Percentiles rank a stretch among this genome's conserved stretches.
These are phyloP conservation scores for Lecanosticta acicola DNA, from an alignment of 2,329 filamentous ascomycete species.

Conservation along the genomic window DNA sequence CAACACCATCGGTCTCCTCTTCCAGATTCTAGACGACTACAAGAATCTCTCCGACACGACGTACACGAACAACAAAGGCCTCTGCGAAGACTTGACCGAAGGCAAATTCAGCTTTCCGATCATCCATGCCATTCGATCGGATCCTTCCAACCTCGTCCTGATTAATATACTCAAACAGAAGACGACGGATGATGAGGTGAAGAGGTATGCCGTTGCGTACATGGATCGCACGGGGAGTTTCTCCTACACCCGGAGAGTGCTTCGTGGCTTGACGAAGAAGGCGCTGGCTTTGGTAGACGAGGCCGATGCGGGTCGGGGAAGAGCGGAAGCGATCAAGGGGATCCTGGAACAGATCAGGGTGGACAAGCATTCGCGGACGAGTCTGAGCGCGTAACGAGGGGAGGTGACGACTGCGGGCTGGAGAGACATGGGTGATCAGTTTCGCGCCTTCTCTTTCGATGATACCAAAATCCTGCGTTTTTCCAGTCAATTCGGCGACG, in stretches of 20 bases:
- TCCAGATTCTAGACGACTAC: conserved; percentile 92
- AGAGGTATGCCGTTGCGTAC: conserved; percentile 81
- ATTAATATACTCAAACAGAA: conserved; percentile 91
- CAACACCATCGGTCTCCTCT: conserved; percentile 77
- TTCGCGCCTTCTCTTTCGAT: too few species aligned
- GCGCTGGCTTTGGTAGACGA: conserved; percentile 40
- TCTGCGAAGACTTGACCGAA: conserved; percentile 93
- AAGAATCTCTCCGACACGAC: conserved; percentile 62
- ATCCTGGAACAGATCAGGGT: conserved; percentile 39
- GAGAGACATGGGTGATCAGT: too few species aligned
- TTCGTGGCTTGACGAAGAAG: conserved; percentile 41
- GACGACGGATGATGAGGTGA: conserved; percentile 78
- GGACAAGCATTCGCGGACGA: conserved; percentile 23
- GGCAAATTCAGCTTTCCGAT: conserved; percentile 96
- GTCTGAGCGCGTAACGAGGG: conserved; percentile 5
- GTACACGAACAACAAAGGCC: conserved; percentile 84
- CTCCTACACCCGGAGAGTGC: conserved; percentile 66
- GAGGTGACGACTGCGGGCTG: neutral
- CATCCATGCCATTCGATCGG: conserved; percentile 81
- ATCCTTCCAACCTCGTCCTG: conserved; percentile 69
- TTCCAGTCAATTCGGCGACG: neutral
- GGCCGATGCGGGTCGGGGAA: conserved; percentile 34
- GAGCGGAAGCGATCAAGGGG: conserved; percentile 32
- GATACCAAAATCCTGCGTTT: too few species aligned
- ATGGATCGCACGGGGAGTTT: conserved; percentile 88